Base-by-base conservation (phyloP, 441 rosid genomes). In the Gossypium schwendimanii region DNA sequence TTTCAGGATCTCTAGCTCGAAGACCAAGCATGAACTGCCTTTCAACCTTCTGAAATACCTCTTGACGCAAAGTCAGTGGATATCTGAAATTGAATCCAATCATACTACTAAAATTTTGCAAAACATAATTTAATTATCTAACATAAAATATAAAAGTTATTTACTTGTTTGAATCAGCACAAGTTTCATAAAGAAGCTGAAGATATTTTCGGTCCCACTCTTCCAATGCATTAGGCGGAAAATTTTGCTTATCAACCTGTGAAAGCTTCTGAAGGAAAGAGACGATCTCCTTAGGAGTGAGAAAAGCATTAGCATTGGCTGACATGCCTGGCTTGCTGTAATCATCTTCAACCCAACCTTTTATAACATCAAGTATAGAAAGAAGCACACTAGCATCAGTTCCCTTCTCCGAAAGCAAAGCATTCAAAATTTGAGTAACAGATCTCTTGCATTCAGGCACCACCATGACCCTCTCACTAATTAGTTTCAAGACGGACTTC, bases 1-100 rank as follows among this genome's bases (percentile, higher is more conserved):
- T 82, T 66, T 90, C 96, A 73, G 99, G 99, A 86, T 96, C 96
- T 84, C 81, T 91, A 58, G 99, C 98, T 77, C 97, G 88, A 70
- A 96, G 83, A 82, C 99, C 98, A 82, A 90, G 91, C 99, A 96
- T 93, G 81, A 76, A 93, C 78, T 96, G 98, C 75, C 99, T 86
- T 82, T 96, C 99, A 72, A 93, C 98, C 91, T 90, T 95, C 81
- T 75, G 89, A 80, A 91, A 96, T 75, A 93, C 93, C 80, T 96
- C 99, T 83, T 91, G 97, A 53, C 94, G 91, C 68, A 96, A 83
- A 50, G 87, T 47, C 45, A 79, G 74, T 2, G 87, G 82, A 81
- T 84, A 90, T 79, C 99, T 95, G 86, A 50, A 72, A 76, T 72
- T 79, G 72, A 80, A 84, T 73, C 36, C 81, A 68, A 77, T 6